Evolutionary conservation across 805 yeast species (phyloP), one percentile per base, ranked within the genome.

Genomic region (Kluyveromyces lactis): DNA sequence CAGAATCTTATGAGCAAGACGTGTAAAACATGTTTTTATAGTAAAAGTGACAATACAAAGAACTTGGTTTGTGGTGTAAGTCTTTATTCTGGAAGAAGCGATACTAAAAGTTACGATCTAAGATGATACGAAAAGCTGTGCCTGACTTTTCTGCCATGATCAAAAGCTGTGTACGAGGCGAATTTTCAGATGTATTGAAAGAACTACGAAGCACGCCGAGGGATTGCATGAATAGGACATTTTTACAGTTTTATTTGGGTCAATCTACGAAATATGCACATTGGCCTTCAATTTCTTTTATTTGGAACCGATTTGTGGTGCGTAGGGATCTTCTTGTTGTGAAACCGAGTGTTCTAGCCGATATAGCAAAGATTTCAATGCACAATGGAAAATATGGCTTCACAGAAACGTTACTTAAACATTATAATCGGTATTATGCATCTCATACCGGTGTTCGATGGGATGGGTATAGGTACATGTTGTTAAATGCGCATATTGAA

Each of bases 231-330:
- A 60, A 58, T 27, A 50, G 50, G 31, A 29, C 44, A 1, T 47
- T 55, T 34, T 27, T 58, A 40, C 52, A 53, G 24, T 17, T 51
- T 5, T 53, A 42, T 18, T 35, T 58, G 21, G 42, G 48, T 1
- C 47, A 44, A 33, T 48, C 58, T 34, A 53, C 56, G 15, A 47
- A 50, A 15, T 51, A 51, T 50, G 59, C 56, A 1, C 59, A 58
- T 41, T 44, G 48, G 16, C 46, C 42, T 10, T 50, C 58, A 2
- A 48, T 56, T 3, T 45, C 49, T 10, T 49, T 43, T 32, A 45
- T 58, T 10, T 58, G 62, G 62, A 44, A 56, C 36, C 49, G 48
- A 33, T 58, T 46, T 38, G 59, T 53, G 15, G 41, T 49, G 45
- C 40, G 51, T 16, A 37, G 41, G 4, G 33, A 52, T 2, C 24